Evolutionary conservation across 176 grass and related monocot species (phyloP), one percentile per base, ranked within the genome.

Genomic region (Aechmea fasciata): DNA sequence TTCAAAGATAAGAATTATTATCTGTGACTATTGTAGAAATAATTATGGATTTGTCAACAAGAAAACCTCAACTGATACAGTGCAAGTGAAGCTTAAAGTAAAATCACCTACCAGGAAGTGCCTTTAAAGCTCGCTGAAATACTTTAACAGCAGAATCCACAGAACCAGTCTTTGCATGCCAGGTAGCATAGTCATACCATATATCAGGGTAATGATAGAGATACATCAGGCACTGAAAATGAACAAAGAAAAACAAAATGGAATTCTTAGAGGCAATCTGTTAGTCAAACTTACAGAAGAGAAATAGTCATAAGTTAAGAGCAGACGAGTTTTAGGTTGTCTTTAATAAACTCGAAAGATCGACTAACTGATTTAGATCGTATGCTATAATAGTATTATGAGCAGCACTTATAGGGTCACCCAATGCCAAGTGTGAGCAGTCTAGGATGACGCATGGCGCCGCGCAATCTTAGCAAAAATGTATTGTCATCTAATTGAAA

Each of bases 191-290:
- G 79, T 92, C 93, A 81, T 92, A 92, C 93, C 93, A 92, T 83
- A 87, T 73, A 87, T 97, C 93, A 87, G 93, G 89, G 81, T 97
- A 85, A 78, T 97, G 89, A 69, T 97, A 92, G n/a, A 97, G 82
- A 83, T 97, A 92, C 86, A 97, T 92, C 73, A 97, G 82, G 57
- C 89, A 87, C 89, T 97, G 84, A 13, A 47, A 74, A 70, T 74
- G 68, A 77, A 78, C 75, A 64, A 11, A 63, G 9, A 49, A 67
- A 13, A 23, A 59, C 11, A 64, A 65, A 66, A 49, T 57, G 52
- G 9, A 19, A 61, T 18, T 61, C 15, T 61, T 9, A 61, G 52
- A 61, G 17, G 10, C 7, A 61, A 61, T 10, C 20, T 10, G 8
- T 18, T 9, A 22, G n/a, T 61, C n/a, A 61, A 61, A 61, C 10